Percentiles rank a stretch among this genome's conserved stretches.
These are phyloP conservation scores for Termitomyces sp. DNA, from an alignment of 768 basidiomycete genomes.

Conservation along the genomic window DNA sequence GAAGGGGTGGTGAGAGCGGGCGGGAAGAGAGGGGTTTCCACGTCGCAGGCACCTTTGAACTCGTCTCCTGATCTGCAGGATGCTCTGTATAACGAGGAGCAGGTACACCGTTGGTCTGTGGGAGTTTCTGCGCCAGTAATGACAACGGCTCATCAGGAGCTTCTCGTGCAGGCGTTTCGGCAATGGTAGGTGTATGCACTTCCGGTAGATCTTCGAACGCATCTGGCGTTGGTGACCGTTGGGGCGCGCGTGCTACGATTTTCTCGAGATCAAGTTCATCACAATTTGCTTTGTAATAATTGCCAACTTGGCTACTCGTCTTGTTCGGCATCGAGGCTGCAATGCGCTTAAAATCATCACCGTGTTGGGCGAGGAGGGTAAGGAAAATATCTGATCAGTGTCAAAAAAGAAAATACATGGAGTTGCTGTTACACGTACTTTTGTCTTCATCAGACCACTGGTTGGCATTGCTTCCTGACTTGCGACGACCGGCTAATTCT, in stretches of 20 bases:
- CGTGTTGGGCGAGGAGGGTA: conserved; percentile 53
- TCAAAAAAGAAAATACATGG: neutral
- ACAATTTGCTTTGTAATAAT: conserved; percentile 43
- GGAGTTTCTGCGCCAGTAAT: conserved; percentile 10
- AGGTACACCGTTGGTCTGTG: conserved; percentile 1
- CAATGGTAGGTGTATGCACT: conserved; percentile 13
- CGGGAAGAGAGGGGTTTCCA: neutral
- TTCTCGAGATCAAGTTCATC: conserved; percentile 34
- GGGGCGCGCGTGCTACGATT: conserved; percentile 35
- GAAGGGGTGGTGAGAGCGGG: neutral
- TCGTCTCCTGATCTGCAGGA: neutral
- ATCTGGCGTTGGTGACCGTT: conserved; percentile 34
- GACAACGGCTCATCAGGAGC: conserved; percentile 16
- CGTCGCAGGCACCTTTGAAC: neutral
- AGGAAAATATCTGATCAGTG: conserved; percentile 40
- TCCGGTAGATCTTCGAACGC: conserved; percentile 17
- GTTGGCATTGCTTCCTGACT: conserved; percentile 1
- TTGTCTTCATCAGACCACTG: conserved; percentile 70
- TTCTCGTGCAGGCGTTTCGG: conserved; percentile 13
- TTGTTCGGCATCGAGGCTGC: conserved; percentile 63
- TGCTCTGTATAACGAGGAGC: neutral
- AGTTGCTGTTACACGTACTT: conserved; percentile 29
- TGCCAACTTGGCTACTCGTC: conserved; percentile 52
- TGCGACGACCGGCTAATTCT: conserved; percentile 22
- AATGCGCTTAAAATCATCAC: conserved; percentile 65